phyloP scores from a whole-genome alignment of 129 eudicot species.

The Ambrosia artemisiifolia region DNA sequence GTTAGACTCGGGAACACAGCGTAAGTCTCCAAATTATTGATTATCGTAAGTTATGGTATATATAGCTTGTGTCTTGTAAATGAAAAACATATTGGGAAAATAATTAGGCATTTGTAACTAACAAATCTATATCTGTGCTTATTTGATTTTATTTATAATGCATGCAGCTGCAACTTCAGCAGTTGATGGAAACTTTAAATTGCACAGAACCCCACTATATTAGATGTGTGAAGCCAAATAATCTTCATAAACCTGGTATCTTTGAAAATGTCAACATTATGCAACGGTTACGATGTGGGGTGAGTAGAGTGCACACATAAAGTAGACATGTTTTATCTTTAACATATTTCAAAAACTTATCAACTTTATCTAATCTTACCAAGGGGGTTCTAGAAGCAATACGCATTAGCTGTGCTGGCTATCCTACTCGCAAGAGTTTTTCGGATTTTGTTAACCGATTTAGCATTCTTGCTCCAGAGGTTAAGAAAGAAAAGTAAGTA shows the following conservation, averaged over 20 bases:
- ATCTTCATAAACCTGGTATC: conserved; percentile 77
- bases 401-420: conserved; percentile 98
- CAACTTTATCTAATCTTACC: conserved; percentile 14
- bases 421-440: conserved; percentile 89
- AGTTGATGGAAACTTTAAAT: conserved; percentile 87
- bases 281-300: conserved; percentile 98
- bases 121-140: conserved; percentile 13
- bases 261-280: conserved; percentile 87
- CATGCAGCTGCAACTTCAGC: conserved; percentile 86
- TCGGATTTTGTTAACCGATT: conserved; percentile 77
- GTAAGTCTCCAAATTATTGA: neutral
- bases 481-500: conserved; percentile 70
- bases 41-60: conserved; percentile 5
- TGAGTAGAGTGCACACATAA: conserved; percentile 46
- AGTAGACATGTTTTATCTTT: neutral
- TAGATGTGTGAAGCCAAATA: conserved; percentile 98
- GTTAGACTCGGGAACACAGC: neutral
- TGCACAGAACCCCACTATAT: conserved; percentile 92
- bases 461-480: conserved; percentile 85
- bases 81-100: neutral
- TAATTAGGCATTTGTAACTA: neutral
- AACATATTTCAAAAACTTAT: neutral
- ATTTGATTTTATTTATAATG: conserved; percentile 23
- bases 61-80: conserved; percentile 12
- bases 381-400: conserved; percentile 99